phyloP scores from a whole-genome alignment of 1,139 yeast species.

The Taphrina sp. region DNA sequence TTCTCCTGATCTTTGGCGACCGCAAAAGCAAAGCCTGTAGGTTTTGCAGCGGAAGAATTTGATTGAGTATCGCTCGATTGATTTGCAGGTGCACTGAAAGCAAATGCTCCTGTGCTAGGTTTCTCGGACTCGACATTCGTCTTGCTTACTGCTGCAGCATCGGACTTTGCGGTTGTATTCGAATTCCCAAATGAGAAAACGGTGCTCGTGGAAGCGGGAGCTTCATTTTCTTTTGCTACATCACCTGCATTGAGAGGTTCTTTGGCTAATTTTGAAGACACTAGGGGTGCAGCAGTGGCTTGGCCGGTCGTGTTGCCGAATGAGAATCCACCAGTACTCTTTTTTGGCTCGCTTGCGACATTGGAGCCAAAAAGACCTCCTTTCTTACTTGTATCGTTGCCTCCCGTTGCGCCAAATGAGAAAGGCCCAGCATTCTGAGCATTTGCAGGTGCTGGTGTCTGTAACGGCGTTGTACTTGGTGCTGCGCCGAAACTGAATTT shows the following conservation, averaged over 20 bases:
- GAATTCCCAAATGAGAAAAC: constrained; percentile 29
- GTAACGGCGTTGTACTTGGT: constrained; percentile 31
- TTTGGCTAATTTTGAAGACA: too few relatives aligned
- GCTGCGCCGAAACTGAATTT: constrained; percentile 31
- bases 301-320: too few relatives aligned
- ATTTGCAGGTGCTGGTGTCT: constrained; percentile 34
- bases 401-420: constrained; percentile 33
- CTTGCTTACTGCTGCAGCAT: not conserved
- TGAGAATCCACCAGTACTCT: constrained; percentile 25
- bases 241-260: not conserved
- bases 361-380: too few relatives aligned
- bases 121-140: constrained; percentile 1
- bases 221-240: not conserved
- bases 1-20: constrained; percentile 5
- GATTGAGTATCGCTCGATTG: too few relatives aligned
- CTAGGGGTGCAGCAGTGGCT: too few relatives aligned
- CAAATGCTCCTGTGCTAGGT: constrained; percentile 1
- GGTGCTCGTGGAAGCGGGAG: not conserved
- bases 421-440: constrained; percentile 36
- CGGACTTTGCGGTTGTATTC: constrained; percentile 21
- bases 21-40: constrained; percentile 31
- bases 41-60: too few relatives aligned
- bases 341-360: too few relatives aligned
- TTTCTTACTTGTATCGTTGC: too few relatives aligned
- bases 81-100: too few relatives aligned